Base-by-base conservation (phyloP, 805 yeast species). In the Brettanomyces anomalus region DNA sequence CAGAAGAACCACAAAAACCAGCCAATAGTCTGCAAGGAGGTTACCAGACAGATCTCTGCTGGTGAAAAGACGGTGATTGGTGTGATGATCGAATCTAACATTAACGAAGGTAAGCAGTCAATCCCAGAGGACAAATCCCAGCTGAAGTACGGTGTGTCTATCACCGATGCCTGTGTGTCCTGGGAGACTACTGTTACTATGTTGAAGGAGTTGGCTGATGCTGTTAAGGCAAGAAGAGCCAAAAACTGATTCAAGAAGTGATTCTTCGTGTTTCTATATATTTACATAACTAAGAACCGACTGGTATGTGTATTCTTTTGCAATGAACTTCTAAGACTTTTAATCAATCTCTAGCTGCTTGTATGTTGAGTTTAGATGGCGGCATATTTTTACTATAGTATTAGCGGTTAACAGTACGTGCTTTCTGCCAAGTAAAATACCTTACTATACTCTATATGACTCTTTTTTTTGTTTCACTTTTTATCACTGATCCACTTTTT, bases 101-200 rank as follows among this genome's bases (percentile, higher is more conserved):
- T 90, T 62, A 77, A 79, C 58, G 97, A 84, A 65, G 98, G 98
- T 54, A 81, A 81, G 65, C 98, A 90, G 67, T 71, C 74, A 52
- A 83, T 85, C 53, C 88, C 94, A 41, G 62, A 53, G 14, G 73
- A 71, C 45, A 31, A 31, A 15, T 68, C 68, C 8, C 77, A 77
- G 43, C 71, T 88, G 61, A 78, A 84, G 61, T 86, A 89, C 71
- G 98, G 98, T 65, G 95, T 89, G 49, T 84, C 95, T 47, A 88
- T 93, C 64, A 93, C 98, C 48, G 98, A 93, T 65, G 96, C 93
- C 24, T 93, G 98, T 72, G 95, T 93, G 43, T 72, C 82, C 47
- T 88, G 95, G 87, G 95, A 86, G 48, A 73, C 85, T 44, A 93
- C 98, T 42, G 93, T 76, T 46, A 71, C 63, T 3, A 89, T 90